phyloP scores from a whole-genome alignment of 148 eudicot genomes.

The Chenopodium suecicum region DNA sequence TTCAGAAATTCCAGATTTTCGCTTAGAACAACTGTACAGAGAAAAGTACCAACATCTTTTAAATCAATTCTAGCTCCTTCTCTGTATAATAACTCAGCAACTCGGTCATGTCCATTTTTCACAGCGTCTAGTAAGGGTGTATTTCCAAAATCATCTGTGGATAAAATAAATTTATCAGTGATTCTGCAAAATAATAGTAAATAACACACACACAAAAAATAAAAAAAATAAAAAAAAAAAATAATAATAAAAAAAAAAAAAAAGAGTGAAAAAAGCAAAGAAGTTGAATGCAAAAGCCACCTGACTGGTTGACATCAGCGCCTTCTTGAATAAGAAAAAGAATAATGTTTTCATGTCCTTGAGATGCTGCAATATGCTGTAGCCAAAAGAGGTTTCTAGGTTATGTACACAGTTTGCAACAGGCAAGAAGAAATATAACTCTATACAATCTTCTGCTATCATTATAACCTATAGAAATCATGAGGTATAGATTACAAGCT shows the following conservation, averaged over 20 bases:
- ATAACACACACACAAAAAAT: too few species aligned
- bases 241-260: neutral
- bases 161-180: conserved; percentile 10
- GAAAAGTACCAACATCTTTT: conserved; percentile 61
- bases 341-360: conserved; percentile 68
- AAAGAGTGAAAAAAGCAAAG: neutral
- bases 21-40: conserved; percentile 58
- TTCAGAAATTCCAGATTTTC: conserved; percentile 61
- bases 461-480: too few species aligned
- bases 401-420: neutral
- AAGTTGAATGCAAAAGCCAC: conserved; percentile 29
- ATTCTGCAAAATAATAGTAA: neutral
- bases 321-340: conserved; percentile 66
- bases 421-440: neutral
- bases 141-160: conserved; percentile 70
- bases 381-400: neutral
- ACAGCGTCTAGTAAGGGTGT: conserved; percentile 84
- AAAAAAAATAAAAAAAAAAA: neutral
- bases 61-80: conserved; percentile 58
- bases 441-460: too few species aligned
- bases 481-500: too few species aligned
- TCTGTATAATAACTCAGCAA: conserved; percentile 55
- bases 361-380: conserved; percentile 93
- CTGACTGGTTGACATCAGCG: conserved; percentile 59
- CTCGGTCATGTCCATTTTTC: conserved; percentile 68